Percentiles rank a stretch among this genome's conserved stretches.
Conservation (phyloP, 2,329 filamentous ascomycete genomes). For the Penicillium verrucosum region DNA sequence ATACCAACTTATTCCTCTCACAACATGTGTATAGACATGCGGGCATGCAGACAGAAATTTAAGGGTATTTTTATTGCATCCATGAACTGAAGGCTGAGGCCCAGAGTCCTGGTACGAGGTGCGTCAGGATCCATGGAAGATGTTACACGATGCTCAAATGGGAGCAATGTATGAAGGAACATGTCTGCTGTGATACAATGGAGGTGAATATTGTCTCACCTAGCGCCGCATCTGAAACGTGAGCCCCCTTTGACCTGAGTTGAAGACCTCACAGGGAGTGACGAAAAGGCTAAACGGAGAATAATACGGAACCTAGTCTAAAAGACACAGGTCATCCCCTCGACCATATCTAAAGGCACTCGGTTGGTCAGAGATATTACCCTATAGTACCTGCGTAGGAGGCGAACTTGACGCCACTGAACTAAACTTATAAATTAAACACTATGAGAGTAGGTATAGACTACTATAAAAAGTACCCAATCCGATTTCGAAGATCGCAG, state of each 20-base stretch:
- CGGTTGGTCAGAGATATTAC: background rate
- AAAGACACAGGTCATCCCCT: background rate
- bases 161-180: background rate
- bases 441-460: background rate
- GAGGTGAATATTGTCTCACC: slow-evolving; percentile 1
- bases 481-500: background rate
- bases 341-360: background rate
- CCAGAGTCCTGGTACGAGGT: slow-evolving; percentile 5
- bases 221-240: background rate
- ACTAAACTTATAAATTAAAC: background rate
- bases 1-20: background rate
- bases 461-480: background rate
- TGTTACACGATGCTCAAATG: slow-evolving; percentile 1
- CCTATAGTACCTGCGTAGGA: background rate
- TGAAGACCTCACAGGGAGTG: background rate
- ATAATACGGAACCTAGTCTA: background rate
- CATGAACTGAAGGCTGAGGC: background rate
- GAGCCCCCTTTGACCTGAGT: background rate
- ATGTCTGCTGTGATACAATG: slow-evolving; percentile 1
- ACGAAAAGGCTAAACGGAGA: background rate
- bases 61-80: background rate
- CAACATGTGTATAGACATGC: slow-evolving; percentile 5
- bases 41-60: background rate
- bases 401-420: background rate
- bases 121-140: background rate